Evolutionary conservation across 192 early-diverging fungal genomes (phyloP), one percentile per base, ranked within the genome.

Genomic region (Entomortierella beljakovae): DNA sequence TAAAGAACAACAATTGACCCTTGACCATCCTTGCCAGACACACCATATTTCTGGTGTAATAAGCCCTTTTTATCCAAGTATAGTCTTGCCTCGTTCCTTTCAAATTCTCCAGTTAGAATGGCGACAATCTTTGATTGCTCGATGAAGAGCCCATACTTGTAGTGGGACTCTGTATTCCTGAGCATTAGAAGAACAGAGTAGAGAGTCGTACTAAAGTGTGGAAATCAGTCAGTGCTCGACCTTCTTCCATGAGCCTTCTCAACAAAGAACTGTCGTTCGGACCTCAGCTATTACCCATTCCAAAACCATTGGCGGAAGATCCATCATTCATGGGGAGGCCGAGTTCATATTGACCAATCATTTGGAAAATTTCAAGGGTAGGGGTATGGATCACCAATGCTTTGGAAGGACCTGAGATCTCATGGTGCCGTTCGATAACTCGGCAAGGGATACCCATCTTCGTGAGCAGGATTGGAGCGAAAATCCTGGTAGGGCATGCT

Each of bases 371-470:
- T 23, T 66, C 64, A 10, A 66, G 23, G 6, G 64, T 66, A 18
- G 52, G 23, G 5, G 64, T 22, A 33, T 66, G 64, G 29, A 54
- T 66, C n/a, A 9, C 53, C 7, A 66, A 6, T 9, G 64, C 40
- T 55, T 54, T 55, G 7, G 64, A 66, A 15, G 42, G 52, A 0
- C 23, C 23, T 18, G 68, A 60, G 20, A 34, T n/a, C 1, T 6
- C 15, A 25, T 52, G n/a, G 3, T 61, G 25, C 2, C 48, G 62
- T 29, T 64, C 71, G 55, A 73, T 65, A 48, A 73, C 22, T 33
- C 71, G 61, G 35, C 29, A 46, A 13, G 56, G 71, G 8, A 73
- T 28, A 3, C 71, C 71, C 40, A 73, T 32, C 29, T 64, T 73
- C 18, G 62, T 25, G 13, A 73, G 62, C 25, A 65, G 49, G n/a